phyloP scores from a whole-genome alignment of 805 yeast genomes.

The Grigorovia transvaalensis region DNA sequence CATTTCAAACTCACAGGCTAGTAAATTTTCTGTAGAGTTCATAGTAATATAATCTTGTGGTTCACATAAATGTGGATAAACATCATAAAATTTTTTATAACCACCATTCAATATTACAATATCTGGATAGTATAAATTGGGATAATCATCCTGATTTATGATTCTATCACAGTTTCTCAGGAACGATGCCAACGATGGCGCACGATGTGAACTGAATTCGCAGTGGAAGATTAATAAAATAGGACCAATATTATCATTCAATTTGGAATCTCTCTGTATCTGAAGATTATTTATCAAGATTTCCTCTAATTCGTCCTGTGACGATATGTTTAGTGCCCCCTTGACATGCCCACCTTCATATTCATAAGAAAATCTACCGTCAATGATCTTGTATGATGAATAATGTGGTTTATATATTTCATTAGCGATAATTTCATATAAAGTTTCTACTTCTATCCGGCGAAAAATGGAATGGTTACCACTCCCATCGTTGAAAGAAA shows the following conservation, averaged over 20 bases:
- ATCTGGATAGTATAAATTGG: slow-evolving; percentile 78
- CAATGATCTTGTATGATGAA: slow-evolving; percentile 53
- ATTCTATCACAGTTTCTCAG: slow-evolving; percentile 75
- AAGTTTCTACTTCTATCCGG: slow-evolving; percentile 35
- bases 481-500: slow-evolving; percentile 27
- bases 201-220: slow-evolving; percentile 85
- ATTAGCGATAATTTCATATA: slow-evolving; percentile 30
- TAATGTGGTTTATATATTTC: slow-evolving; percentile 37
- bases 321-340: slow-evolving; percentile 68
- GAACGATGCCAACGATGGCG: slow-evolving; percentile 88
- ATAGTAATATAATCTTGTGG: slow-evolving; percentile 80
- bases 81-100: slow-evolving; percentile 64
- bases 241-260: slow-evolving; percentile 4
- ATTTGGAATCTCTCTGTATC: neutral
- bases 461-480: slow-evolving; percentile 34
- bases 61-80: slow-evolving; percentile 46
- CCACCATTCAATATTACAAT: slow-evolving; percentile 86
- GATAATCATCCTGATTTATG: slow-evolving; percentile 64
- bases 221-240: slow-evolving; percentile 78
- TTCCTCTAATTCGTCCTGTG: slow-evolving; percentile 57
- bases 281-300: slow-evolving; percentile 25
- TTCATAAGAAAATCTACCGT: slow-evolving; percentile 90
- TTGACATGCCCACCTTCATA: slow-evolving; percentile 86
- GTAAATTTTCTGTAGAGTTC: slow-evolving; percentile 37
- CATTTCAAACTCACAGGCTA: slow-evolving; percentile 41